Evolutionary conservation across 1,139 yeast genomes (phyloP), one percentile per base, ranked within the genome.

Genomic region (Candida dubliniensis): DNA sequence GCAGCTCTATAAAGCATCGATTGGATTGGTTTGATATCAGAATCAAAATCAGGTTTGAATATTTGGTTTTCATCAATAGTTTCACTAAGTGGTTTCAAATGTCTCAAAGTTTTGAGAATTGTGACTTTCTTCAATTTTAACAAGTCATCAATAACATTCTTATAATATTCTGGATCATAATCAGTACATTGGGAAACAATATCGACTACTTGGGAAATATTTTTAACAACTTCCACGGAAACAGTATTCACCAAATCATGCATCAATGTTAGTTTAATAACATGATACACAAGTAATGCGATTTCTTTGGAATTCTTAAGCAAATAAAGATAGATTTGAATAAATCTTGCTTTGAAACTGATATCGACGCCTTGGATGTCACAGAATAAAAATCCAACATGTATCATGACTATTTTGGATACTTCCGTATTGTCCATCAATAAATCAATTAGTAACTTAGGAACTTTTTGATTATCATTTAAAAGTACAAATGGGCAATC

Each of bases 261-360:
- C 47, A 77, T 72, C 41, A 81, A 57, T 5, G 71, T 66, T 1
- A 60, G 57, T 43, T 67, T 67, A 8, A 81, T 56, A 18, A 74
- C 63, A 46, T 71, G 74, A 51, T 72, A 80, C n/a, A 78, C 65
- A 46, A 65, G 64, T 50, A 74, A 64, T n/a, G 77, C 74, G 31
- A 69, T 49, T 9, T 60, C 59, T 14, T 70, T 71, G 40, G 64
- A 61, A 38, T 55, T 49, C 30, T 61, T 59, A 40, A 77, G 69
- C 44, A 81, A 56, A 49, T 73, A 64, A 46, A 69, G 65, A 56
- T 78, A 66, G 13, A 86, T 59, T 11, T 71, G 65, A 43, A 87
- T 63, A 52, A 81, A 84, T 42, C 83, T 75, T 10, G 73, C 55
- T 44, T 76, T 81, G 46, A 79, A 70, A 4, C 70, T 66, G 26